A percentile compares a stretch with the other conserved stretches of the same genome.
phyloP scores from a whole-genome alignment of 179 eudicot species.

The Drosera spatulata region DNA sequence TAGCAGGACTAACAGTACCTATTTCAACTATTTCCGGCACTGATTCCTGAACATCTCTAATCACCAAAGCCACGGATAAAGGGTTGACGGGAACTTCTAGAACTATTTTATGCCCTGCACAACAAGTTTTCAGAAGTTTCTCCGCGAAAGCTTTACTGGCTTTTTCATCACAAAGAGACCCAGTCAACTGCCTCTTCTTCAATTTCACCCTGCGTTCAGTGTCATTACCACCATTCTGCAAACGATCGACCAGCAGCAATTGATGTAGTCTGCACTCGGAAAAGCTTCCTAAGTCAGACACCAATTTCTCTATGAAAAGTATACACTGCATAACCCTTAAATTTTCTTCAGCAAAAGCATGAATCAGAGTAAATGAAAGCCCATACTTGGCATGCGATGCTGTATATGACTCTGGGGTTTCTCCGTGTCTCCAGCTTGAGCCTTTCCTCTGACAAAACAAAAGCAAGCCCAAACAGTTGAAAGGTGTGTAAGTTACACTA shows the following conservation, averaged over 20 bases:
- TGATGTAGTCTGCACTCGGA: conserved; percentile 69
- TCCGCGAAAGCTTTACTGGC: conserved; percentile 78
- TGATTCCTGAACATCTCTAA: conserved; percentile 25
- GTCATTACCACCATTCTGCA: conserved; percentile 51
- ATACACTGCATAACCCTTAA: conserved; percentile 2
- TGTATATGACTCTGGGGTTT: conserved; percentile 53
- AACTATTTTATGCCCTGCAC: conserved; percentile 46
- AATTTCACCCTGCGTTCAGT: conserved; percentile 73
- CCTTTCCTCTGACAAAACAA: conserved; percentile 65
- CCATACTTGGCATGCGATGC: conserved; percentile 83
- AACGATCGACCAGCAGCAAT: conserved; percentile 80
- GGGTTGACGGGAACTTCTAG: conserved; percentile 38
- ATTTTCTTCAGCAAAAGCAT: conserved; percentile 3
- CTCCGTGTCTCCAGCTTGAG: conserved; percentile 70
- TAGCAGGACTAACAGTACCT: conserved; percentile 31
- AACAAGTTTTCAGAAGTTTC: conserved; percentile 44
- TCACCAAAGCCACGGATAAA: conserved; percentile 29
- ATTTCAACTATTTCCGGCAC: conserved; percentile 41
- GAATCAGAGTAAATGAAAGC: conserved; percentile 5
- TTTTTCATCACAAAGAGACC: conserved; percentile 49
- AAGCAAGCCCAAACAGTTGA: no score
- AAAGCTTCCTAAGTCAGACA: conserved; percentile 9
- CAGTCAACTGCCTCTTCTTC: conserved; percentile 71
- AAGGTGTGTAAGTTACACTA: no score
- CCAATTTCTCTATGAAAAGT: conserved; percentile 1